A percentile compares a stretch with the other conserved stretches of the same genome.
These are phyloP conservation scores for Citeromyces matritensis DNA, from an alignment of 805 yeast genomes.

Conservation along the genomic window DNA sequence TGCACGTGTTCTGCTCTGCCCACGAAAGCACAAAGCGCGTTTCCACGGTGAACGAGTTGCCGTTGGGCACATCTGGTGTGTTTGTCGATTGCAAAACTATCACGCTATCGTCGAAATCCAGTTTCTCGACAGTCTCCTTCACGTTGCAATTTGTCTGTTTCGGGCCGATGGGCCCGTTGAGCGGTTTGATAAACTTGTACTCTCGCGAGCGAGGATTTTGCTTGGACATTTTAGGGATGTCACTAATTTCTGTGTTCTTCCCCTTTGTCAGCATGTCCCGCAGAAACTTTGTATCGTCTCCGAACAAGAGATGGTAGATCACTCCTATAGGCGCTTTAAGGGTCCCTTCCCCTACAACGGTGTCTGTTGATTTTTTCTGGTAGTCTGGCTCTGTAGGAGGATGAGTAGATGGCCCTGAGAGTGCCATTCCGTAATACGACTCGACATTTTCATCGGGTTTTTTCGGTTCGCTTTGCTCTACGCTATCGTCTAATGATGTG, in stretches of 20 bases:
- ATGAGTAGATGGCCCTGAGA: conserved; percentile 49
- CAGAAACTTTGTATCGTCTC: conserved; percentile 31
- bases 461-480: too few species aligned
- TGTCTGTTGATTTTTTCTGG: conserved; percentile 29
- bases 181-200: conserved; percentile 58
- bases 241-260: conserved; percentile 24
- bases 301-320: conserved; percentile 56
- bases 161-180: conserved; percentile 81
- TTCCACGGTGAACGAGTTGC: conserved; percentile 60
- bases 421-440: too few species aligned
- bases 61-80: conserved; percentile 95
- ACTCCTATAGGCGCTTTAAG: conserved; percentile 68
- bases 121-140: conserved; percentile 39
- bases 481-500: too few species aligned
- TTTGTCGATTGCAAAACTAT: conserved; percentile 46
- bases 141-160: conserved; percentile 64
- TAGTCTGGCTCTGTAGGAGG: conserved; percentile 34
- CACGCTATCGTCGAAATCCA: conserved; percentile 38
- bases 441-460: too few species aligned
- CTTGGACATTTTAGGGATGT: conserved; percentile 6
- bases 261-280: conserved; percentile 21
- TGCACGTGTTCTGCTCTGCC: conserved; percentile 50
- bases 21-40: conserved; percentile 66
- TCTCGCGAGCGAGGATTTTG: conserved; percentile 18
- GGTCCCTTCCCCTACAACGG: conserved; percentile 28